phyloP scores from a whole-genome alignment of 345 rosid genomes.

The Aegle marmelos region DNA sequence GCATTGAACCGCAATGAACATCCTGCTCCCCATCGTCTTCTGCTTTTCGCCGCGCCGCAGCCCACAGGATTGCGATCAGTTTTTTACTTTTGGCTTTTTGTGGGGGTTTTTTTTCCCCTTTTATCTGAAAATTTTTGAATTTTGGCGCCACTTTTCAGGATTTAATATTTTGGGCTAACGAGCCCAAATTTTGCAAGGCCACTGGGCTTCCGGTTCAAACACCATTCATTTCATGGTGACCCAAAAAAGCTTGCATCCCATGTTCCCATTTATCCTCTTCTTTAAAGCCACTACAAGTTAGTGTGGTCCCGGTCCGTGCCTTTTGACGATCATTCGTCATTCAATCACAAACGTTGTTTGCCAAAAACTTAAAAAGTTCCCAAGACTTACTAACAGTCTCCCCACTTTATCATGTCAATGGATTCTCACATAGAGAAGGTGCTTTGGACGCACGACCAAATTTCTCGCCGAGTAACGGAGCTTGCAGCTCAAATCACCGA shows the following conservation, averaged over 20 bases:
- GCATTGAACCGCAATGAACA: constrained; percentile 76
- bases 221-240: background rate
- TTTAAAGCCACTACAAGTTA: too few species aligned
- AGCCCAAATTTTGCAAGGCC: too few species aligned
- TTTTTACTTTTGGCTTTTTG: too few species aligned
- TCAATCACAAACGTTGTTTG: background rate
- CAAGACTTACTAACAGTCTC: constrained; percentile 2
- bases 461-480: constrained; percentile 53
- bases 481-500: constrained; percentile 54
- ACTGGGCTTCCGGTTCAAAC: background rate
- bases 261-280: too few species aligned
- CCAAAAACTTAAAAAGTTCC: background rate
- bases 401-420: constrained; percentile 29
- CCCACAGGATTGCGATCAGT: too few species aligned
- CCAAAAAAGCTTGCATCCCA: too few species aligned
- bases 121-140: background rate
- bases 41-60: too few species aligned
- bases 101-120: too few species aligned
- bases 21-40: constrained; percentile 28
- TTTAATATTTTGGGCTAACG: background rate
- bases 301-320: too few species aligned
- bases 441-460: constrained; percentile 49
- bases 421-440: constrained; percentile 68
- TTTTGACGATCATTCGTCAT: background rate
- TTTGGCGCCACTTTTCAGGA: background rate